phyloP scores from a whole-genome alignment of 2,329 filamentous ascomycete genomes.

The Pseudopyrenochaeta lycopersici region DNA sequence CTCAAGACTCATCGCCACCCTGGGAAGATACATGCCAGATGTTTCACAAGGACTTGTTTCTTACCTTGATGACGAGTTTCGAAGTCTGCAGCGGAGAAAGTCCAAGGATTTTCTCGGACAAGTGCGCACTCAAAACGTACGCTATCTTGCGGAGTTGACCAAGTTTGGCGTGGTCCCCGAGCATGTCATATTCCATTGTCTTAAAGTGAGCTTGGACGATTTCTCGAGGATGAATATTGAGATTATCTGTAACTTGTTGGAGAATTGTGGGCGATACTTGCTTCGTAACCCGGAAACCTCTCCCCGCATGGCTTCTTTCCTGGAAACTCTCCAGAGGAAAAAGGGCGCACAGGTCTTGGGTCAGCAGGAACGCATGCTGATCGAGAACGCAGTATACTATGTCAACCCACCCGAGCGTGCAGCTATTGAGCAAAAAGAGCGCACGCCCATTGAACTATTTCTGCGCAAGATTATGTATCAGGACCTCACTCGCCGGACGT shows the following conservation, averaged over 20 bases:
- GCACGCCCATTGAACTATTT: constrained; percentile 91
- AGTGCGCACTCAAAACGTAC: constrained; percentile 90
- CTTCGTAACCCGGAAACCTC: constrained; percentile 92
- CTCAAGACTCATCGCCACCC: constrained; percentile 89
- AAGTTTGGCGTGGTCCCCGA: constrained; percentile 98
- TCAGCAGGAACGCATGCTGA: constrained; percentile 95
- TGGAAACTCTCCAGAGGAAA: constrained; percentile 95
- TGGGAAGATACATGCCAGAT: constrained; percentile 93
- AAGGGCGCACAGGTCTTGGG: constrained; percentile 95
- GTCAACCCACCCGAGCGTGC: constrained; percentile 94
- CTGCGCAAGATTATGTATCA: constrained; percentile 91
- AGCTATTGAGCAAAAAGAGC: constrained; percentile 95
- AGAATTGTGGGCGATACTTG: constrained; percentile 95
- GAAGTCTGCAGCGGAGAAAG: constrained; percentile 94
- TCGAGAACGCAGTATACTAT: constrained; percentile 98
- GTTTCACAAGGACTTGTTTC: constrained; percentile 90
- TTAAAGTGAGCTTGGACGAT: constrained; percentile 96
- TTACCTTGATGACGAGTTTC: constrained; percentile 95
- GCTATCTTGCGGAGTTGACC: constrained; percentile 96
- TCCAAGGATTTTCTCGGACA: constrained; percentile 97
- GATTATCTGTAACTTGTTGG: constrained; percentile 93
- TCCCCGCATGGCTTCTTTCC: constrained; percentile 90
- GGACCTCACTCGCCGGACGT: constrained; percentile 92
- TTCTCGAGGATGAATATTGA: constrained; percentile 99
- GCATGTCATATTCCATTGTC: constrained; percentile 97